phyloP scores from a whole-genome alignment of 2,329 filamentous ascomycete species.

The Coniochaeta ligniaria region DNA sequence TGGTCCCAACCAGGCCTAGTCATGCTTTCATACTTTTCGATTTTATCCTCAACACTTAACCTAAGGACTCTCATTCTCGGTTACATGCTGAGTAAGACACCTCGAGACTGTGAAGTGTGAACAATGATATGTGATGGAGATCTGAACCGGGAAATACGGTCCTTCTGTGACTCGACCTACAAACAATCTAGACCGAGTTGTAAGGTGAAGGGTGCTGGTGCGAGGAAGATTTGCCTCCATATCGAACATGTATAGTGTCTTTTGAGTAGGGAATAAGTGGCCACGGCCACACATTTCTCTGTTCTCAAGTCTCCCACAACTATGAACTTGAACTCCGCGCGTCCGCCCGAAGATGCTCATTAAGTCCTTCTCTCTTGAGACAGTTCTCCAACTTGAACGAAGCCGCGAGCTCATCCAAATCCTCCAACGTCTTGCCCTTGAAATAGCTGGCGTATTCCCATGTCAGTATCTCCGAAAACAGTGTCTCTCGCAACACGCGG shows the following conservation, averaged over 20 bases:
- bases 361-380: slow-evolving; percentile 40
- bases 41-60: too few species aligned
- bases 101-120: too few species aligned
- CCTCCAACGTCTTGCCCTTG: slow-evolving; percentile 36
- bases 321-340: slow-evolving; percentile 13
- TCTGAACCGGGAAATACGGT: too few species aligned
- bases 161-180: too few species aligned
- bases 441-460: slow-evolving; percentile 51
- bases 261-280: not conserved
- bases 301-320: not conserved
- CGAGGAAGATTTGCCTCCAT: not conserved
- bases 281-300: not conserved
- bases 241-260: too few species aligned
- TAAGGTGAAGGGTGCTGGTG: not conserved
- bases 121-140: too few species aligned
- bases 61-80: too few species aligned
- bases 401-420: slow-evolving; percentile 45
- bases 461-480: slow-evolving; percentile 40
- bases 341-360: slow-evolving; percentile 39
- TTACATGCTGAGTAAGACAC: too few species aligned
- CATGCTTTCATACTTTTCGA: too few species aligned
- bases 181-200: too few species aligned
- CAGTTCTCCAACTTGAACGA: slow-evolving; percentile 48
- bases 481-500: slow-evolving; percentile 27
- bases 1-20: too few species aligned